A percentile compares a stretch with the other conserved stretches of the same genome.
phyloP scores from a whole-genome alignment of 768 basidiomycete genomes.

The Solioccasus polychromus region DNA sequence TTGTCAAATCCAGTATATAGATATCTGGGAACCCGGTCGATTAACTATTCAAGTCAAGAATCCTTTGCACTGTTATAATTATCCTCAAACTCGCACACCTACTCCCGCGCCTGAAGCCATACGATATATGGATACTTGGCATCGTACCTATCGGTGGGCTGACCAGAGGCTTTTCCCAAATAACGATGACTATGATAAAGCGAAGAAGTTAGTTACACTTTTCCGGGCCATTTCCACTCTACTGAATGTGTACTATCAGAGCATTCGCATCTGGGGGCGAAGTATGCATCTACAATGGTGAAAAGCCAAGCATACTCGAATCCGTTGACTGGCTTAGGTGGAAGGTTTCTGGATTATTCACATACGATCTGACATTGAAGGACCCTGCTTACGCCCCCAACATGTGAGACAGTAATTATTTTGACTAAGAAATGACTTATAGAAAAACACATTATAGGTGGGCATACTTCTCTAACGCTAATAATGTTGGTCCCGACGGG shows the following conservation, averaged over 20 bases:
- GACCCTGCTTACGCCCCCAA: slow-evolving; percentile 14
- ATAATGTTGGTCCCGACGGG: not conserved
- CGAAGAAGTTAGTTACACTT: too few relatives aligned
- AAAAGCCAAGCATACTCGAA: not conserved
- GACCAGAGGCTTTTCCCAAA: too few relatives aligned
- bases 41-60: not conserved
- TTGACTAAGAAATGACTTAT: not conserved
- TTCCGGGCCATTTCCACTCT: too few relatives aligned
- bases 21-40: not conserved
- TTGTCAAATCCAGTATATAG: not conserved
- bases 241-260: too few relatives aligned
- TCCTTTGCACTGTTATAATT: slow-evolving; percentile 15
- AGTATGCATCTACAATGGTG: not conserved
- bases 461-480: slow-evolving; percentile 15
- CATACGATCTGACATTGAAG: slow-evolving; percentile 9
- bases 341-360: slow-evolving; percentile 15
- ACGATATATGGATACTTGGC: too few relatives aligned
- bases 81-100: too few relatives aligned
- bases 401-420: slow-evolving; percentile 5
- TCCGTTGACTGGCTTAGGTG: slow-evolving; percentile 16
- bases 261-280: too few relatives aligned
- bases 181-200: too few relatives aligned
- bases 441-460: slow-evolving; percentile 4
- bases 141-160: too few relatives aligned
- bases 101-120: too few relatives aligned